Conservation (phyloP, 2,329 filamentous ascomycete genomes). For the Amphichorda felina region DNA sequence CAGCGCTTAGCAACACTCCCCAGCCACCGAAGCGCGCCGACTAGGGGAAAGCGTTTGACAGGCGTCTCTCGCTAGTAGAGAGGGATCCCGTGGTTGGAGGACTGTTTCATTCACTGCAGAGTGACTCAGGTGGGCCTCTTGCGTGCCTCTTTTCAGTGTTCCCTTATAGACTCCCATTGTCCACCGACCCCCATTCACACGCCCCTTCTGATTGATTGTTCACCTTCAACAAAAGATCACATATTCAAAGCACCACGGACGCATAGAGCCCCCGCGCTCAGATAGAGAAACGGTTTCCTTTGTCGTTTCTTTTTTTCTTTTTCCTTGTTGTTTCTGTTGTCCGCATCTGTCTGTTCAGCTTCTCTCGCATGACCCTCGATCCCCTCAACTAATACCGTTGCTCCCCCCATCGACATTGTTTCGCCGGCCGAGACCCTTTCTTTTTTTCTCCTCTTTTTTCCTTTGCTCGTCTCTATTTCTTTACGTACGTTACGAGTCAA, state of each 20-base stretch:
- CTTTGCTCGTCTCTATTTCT: neutral
- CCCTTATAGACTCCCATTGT: neutral
- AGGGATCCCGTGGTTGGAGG: conserved; percentile 2
- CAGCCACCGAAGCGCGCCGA: conserved; percentile 2
- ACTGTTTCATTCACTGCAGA: neutral
- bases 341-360: conserved; percentile 4
- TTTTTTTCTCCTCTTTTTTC: neutral
- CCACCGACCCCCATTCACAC: conserved; percentile 1
- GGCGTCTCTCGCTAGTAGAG: neutral
- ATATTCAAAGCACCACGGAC: neutral
- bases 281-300: too few species aligned
- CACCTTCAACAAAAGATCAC: neutral
- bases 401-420: conserved; percentile 1
- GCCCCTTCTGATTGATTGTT: neutral
- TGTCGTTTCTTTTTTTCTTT: conserved; percentile 4
- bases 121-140: conserved; percentile 6
- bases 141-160: neutral
- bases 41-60: neutral
- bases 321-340: conserved; percentile 3
- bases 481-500: neutral
- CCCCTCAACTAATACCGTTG: neutral
- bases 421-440: conserved; percentile 2
- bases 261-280: too few species aligned
- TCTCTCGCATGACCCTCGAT: conserved; percentile 2
- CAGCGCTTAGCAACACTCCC: conserved; percentile 3